Evolutionary conservation across 208 protist species (phyloP), one percentile per base, ranked within the genome.

Genomic region (Zelonia costaricensis): DNA sequence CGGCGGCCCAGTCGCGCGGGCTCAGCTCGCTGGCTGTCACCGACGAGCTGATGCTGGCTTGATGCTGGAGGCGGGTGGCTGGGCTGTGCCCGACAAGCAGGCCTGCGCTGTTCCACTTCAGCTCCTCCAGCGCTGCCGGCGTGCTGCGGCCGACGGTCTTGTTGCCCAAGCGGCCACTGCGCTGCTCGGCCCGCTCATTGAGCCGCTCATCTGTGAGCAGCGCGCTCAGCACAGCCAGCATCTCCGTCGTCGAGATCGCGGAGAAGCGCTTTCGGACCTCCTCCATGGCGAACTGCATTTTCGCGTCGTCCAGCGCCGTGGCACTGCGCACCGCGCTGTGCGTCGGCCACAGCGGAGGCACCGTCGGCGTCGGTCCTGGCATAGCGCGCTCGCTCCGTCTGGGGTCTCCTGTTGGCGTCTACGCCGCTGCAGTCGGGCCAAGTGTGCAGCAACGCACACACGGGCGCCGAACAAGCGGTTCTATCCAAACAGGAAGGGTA

Each of bases 241-340:
- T 67, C 10, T 74, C 67, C 5, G 40, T 1, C 38, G 57, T 30
- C 16, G 23, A 25, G 53, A 67, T 56, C 6, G 27, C 48, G 1
- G 67, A 43, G 23, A 74, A 74, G n/a, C 59, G 67, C 27, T 54
- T 67, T 9, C 58, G 67, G 8, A 67, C 46, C 53, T 67, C 67
- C 13, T 47, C 45, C 13, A 30, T 61, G 0, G 18, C 46, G 30
- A 68, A 74, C 20, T 59, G 52, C 35, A 67, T 28, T 30, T 68
- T 67, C 27, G 39, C 39, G 20, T 74, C 67, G 18, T 62, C 53
- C 23, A 57, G 33, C 36, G 20, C 31, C n/a, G 52, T 6, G 2
- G 52, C 7, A 13, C 2, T 25, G 7, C 31, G 25, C 20, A 8
- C 49, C 16, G 31, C 12, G n/a, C 16, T 42, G 20, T 4, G 12